These are phyloP conservation scores for Fraxinus latifolia DNA, from an alignment of 305 asterid genomes.

Conservation along the genomic window DNA sequence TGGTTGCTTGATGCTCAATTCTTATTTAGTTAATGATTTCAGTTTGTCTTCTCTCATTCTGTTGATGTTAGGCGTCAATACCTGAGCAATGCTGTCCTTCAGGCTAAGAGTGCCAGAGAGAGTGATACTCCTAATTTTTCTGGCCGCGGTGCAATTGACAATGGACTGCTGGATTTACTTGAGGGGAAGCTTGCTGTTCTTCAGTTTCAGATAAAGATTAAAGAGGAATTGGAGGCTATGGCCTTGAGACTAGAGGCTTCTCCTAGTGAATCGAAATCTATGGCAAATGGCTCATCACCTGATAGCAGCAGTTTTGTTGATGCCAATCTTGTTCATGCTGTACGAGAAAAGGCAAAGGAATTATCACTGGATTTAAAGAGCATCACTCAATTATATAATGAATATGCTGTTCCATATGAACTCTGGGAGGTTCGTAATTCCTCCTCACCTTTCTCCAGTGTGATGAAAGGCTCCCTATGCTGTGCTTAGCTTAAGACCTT, in stretches of 20 bases:
- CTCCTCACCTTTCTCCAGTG: constrained; percentile 2
- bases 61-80: constrained; percentile 80
- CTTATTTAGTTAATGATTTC: constrained; percentile 21
- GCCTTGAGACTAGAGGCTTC: constrained; percentile 61
- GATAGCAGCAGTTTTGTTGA: constrained; percentile 35
- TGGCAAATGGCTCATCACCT: constrained; percentile 37
- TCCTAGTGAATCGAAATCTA: constrained; percentile 44
- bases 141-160: constrained; percentile 60
- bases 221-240: constrained; percentile 72
- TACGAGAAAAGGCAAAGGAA: constrained; percentile 68
- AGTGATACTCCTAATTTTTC: constrained; percentile 46
- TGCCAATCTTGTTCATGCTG: constrained; percentile 30
- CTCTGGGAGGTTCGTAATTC: constrained; percentile 84
- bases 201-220: constrained; percentile 88
- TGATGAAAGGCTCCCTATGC: constrained; percentile 11
- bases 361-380: constrained; percentile 79
- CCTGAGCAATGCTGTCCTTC: constrained; percentile 94
- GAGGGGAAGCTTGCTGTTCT: constrained; percentile 97
- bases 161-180: constrained; percentile 87
- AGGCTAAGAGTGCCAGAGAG: constrained; percentile 85
- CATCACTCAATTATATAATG: constrained; percentile 89
- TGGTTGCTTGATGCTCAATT: neutral
- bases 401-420: constrained; percentile 88
- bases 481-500: constrained; percentile 5
- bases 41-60: constrained; percentile 25